Base-by-base conservation (phyloP, 176 grass and related monocot genomes). In the Leersia perrieri region DNA sequence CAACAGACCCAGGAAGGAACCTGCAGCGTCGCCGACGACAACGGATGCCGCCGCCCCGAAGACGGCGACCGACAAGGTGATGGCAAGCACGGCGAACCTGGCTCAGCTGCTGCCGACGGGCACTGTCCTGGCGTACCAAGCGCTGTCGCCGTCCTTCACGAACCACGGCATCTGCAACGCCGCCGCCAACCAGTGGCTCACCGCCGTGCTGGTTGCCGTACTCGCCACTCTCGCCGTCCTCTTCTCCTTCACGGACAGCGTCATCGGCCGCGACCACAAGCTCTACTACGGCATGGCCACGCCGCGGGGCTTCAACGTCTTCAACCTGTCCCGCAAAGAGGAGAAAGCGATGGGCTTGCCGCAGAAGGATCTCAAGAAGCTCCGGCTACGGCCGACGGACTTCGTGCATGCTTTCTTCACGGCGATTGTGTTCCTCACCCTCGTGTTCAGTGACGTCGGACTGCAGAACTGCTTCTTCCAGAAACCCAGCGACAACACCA, bases 61-160 rank as follows among this genome's bases (percentile, higher is more conserved):
- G 26, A 13, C 51, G 38, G 22, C 7, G 47, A 12, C 30, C 20
- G 60, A 86, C 60, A 86, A 80, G 76, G 77, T 78, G 32, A 49
- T 86, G 68, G 1, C 68, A 0, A 32, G 38, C 36, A 60, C 58
- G 9, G 25, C 84, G 0, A 86, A 86, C 76, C 84, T 86, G 35
- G 84, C 64, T 22, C 64, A 80, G 77, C 77, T 80, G 4, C 36
- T 65, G 26, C 51, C 74, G 51, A 74, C 67, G 47, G 90, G 91
- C 23, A 87, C 89, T 60, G 80, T 64, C 65, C 81, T 90, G 63
- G 89, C 88, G 34, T 88, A 72, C 85, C 89, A 89, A 39, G 82
- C 87, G 35, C 82, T 94, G 63, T 66, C 88, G 0, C 85, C 91
- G 29, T 90, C 88, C 26, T 94, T 86, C 49, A 90, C 74, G 13